Conservation (phyloP, 2,329 filamentous ascomycete genomes). For the Dendryphion nanum region DNA sequence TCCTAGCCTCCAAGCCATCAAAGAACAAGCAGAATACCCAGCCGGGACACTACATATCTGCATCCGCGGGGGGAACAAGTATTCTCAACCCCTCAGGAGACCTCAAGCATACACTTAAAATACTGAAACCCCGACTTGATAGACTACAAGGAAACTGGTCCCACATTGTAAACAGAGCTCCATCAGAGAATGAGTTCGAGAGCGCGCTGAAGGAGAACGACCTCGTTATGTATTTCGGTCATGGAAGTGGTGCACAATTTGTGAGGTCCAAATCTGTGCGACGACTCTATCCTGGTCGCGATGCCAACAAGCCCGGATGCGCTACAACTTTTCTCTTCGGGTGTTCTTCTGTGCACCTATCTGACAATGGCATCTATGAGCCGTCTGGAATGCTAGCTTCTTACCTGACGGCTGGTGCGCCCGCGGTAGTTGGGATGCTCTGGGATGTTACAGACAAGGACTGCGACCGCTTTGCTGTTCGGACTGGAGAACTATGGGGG, state of each 20-base stretch:
- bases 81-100: conserved; percentile 90
- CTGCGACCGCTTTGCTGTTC: conserved; percentile 86
- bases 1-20: conserved; percentile 55
- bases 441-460: conserved; percentile 99
- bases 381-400: conserved; percentile 87
- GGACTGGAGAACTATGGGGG: conserved; percentile 83
- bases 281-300: conserved; percentile 59
- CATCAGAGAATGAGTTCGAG: conserved; percentile 76
- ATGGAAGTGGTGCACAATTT: conserved; percentile 93
- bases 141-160: conserved; percentile 57
- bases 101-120: conserved; percentile 73
- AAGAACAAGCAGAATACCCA: conserved; percentile 8
- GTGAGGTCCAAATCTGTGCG: conserved; percentile 82
- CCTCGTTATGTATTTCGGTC: conserved; percentile 89
- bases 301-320: conserved; percentile 47
- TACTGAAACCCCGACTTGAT: conserved; percentile 67
- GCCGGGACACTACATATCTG: conserved; percentile 50
- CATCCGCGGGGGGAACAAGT: conserved; percentile 61
- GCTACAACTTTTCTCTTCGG: conserved; percentile 89
- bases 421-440: conserved; percentile 84
- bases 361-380: conserved; percentile 77
- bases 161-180: conserved; percentile 65
- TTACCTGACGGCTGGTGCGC: conserved; percentile 79
- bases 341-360: conserved; percentile 81
- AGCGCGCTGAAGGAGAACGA: conserved; percentile 63